Conservation (phyloP, 306 rosid species). For the Pueraria montana region DNA sequence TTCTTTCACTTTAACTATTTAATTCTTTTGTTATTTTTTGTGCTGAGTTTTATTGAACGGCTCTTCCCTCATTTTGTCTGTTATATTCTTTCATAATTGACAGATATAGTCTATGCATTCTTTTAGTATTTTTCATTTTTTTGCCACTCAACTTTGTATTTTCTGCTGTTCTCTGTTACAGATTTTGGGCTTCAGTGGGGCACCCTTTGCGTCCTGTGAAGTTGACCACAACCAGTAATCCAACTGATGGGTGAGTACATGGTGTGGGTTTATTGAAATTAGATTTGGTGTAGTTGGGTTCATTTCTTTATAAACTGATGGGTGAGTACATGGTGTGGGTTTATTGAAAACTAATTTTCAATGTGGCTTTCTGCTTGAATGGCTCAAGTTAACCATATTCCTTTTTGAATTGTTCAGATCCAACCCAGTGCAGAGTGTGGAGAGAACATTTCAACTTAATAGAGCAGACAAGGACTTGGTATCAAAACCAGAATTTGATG, state of each 20-base stretch:
- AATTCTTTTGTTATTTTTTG: slow-evolving; percentile 22
- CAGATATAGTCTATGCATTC: background rate
- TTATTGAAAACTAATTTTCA: slow-evolving; percentile 25
- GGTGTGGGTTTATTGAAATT: slow-evolving; percentile 35
- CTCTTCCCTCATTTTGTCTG: slow-evolving; percentile 19
- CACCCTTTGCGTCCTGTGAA: slow-evolving; percentile 85
- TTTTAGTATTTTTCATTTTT: slow-evolving; percentile 34
- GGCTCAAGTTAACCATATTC: slow-evolving; percentile 32
- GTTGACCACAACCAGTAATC: slow-evolving; percentile 62
- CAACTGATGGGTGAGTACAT: slow-evolving; percentile 81
- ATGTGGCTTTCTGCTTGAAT: slow-evolving; percentile 28
- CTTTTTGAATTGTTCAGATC: slow-evolving; percentile 61
- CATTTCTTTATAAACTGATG: background rate
- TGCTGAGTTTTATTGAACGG: background rate
- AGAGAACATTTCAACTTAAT: slow-evolving; percentile 83
- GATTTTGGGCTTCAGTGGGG: slow-evolving; percentile 76
- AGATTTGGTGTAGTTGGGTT: slow-evolving; percentile 23
- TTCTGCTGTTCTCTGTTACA: slow-evolving; percentile 52
- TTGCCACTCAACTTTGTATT: slow-evolving; percentile 19
- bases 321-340: too few relatives aligned
- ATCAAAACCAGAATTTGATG: slow-evolving; percentile 79
- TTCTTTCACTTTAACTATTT: slow-evolving; percentile 18
- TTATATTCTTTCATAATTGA: slow-evolving; percentile 17
- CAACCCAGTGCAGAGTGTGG: slow-evolving; percentile 89
- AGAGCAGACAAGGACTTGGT: slow-evolving; percentile 82